phyloP scores from a whole-genome alignment of 495 filamentous ascomycete genomes.

The Penicillium bialowiezense region DNA sequence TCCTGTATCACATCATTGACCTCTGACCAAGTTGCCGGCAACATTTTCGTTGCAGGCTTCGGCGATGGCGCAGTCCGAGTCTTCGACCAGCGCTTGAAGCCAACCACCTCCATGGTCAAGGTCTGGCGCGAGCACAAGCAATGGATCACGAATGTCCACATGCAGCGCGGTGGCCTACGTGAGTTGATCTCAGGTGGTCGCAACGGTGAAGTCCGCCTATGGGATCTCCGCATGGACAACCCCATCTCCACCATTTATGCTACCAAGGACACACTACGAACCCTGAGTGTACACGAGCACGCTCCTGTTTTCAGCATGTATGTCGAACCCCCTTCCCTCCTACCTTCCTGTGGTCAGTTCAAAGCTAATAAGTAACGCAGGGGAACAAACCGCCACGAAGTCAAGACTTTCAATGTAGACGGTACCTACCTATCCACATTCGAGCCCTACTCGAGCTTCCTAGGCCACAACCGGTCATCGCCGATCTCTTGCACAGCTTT shows the following conservation, averaged over 20 bases:
- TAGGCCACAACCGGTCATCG: constrained; percentile 70
- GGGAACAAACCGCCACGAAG: constrained; percentile 80
- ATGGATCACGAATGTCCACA: constrained; percentile 93
- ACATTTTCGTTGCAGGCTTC: constrained; percentile 93
- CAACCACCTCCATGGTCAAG: constrained; percentile 84
- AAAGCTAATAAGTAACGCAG: constrained; percentile 44
- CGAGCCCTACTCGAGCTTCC: constrained; percentile 85
- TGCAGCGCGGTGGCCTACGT: constrained; percentile 91
- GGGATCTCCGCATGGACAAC: constrained; percentile 86
- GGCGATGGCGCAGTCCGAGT: constrained; percentile 95
- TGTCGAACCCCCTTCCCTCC: constrained; percentile 32
- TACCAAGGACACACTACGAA: constrained; percentile 75
- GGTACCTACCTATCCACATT: constrained; percentile 71
- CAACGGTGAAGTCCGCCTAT: constrained; percentile 90
- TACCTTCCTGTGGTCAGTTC: not conserved
- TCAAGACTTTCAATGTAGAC: constrained; percentile 89
- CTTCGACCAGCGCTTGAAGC: constrained; percentile 82
- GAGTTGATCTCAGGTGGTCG: constrained; percentile 84
- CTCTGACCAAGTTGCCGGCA: constrained; percentile 94
- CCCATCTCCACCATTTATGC: constrained; percentile 70
- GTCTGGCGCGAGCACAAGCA: constrained; percentile 93
- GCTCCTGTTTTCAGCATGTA: constrained; percentile 95
- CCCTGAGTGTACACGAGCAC: constrained; percentile 92
- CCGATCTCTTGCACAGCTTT: constrained; percentile 89
- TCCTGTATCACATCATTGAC: constrained; percentile 95